phyloP scores from a whole-genome alignment of 2,329 filamentous ascomycete species.

The Colletotrichum paranaense region DNA sequence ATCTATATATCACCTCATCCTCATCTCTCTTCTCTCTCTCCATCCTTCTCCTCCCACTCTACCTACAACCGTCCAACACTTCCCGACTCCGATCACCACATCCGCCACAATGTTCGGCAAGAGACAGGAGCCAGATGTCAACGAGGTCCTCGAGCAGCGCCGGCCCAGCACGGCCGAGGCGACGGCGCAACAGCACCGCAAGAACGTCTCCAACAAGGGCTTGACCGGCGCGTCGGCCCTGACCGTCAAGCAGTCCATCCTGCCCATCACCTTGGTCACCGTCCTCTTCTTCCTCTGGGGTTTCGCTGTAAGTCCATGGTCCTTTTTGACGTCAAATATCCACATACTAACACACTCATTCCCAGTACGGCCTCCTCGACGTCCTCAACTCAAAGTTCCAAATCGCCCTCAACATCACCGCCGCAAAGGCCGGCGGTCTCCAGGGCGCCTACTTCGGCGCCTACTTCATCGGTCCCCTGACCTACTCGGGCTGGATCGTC shows the following conservation, averaged over 20 bases:
- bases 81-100: background rate
- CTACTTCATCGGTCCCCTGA: slow-evolving; percentile 51
- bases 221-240: slow-evolving; percentile 50
- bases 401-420: slow-evolving; percentile 55
- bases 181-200: slow-evolving; percentile 30
- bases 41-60: background rate
- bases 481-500: slow-evolving; percentile 63
- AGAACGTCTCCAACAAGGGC: slow-evolving; percentile 38
- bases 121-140: slow-evolving; percentile 36
- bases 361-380: slow-evolving; percentile 35
- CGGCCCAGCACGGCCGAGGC: slow-evolving; percentile 37
- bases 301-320: slow-evolving; percentile 44
- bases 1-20: too few relatives aligned
- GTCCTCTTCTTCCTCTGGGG: slow-evolving; percentile 65
- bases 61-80: background rate
- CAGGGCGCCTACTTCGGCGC: slow-evolving; percentile 64
- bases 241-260: slow-evolving; percentile 74
- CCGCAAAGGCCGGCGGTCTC: slow-evolving; percentile 57
- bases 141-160: slow-evolving; percentile 37
- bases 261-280: slow-evolving; percentile 70
- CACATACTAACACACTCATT: background rate
- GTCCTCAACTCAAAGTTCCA: slow-evolving; percentile 64
- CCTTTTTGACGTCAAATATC: too few relatives aligned
- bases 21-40: background rate
- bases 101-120: slow-evolving; percentile 38